Conservation (phyloP, 129 eudicot genomes). For the Flaveria trinervia region DNA sequence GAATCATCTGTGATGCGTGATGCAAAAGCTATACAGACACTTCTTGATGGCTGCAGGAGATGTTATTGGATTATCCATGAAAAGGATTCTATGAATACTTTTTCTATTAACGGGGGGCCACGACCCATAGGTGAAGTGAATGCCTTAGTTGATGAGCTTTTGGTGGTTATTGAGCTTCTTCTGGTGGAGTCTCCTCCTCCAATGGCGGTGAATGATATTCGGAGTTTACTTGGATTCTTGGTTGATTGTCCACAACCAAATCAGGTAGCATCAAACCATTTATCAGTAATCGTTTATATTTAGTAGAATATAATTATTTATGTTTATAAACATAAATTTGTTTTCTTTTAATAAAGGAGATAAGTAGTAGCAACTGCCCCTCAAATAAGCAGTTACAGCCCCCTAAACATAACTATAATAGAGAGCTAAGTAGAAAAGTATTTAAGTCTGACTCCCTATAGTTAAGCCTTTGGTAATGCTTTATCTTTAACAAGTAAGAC, state of each 20-base stretch:
- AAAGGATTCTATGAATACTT: conserved; percentile 70
- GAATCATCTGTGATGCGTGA: conserved; percentile 87
- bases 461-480: background rate
- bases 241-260: conserved; percentile 93
- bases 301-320: background rate
- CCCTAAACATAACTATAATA: background rate
- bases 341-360: background rate
- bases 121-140: conserved; percentile 88
- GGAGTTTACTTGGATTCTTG: conserved; percentile 88
- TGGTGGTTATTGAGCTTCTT: conserved; percentile 78
- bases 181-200: conserved; percentile 84
- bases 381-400: background rate
- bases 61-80: conserved; percentile 87
- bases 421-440: background rate
- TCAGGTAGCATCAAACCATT: conserved; percentile 56
- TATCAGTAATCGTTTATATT: background rate
- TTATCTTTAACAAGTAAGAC: too few relatives aligned
- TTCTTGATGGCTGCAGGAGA: conserved; percentile 91
- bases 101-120: conserved; percentile 48
- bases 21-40: conserved; percentile 93
- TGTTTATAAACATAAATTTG: background rate
- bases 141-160: conserved; percentile 87
- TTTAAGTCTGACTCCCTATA: background rate
- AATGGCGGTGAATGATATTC: conserved; percentile 68
- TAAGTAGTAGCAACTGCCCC: background rate